phyloP scores from a whole-genome alignment of 805 yeast species.

The Pichia cephalocereana region DNA sequence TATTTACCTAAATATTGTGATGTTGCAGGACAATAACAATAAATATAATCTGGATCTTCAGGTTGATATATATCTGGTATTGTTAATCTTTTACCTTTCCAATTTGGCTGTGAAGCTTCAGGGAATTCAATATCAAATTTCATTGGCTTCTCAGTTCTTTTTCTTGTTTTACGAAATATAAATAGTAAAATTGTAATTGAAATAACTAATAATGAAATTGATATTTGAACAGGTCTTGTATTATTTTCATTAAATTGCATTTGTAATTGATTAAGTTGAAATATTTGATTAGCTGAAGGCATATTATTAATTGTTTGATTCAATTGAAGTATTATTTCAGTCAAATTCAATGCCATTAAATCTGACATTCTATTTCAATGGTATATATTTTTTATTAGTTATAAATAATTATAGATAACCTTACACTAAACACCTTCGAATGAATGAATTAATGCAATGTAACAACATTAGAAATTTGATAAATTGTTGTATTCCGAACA shows the following conservation, averaged over 20 bases:
- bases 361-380: neutral
- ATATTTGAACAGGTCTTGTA: slow-evolving; percentile 22
- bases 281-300: neutral
- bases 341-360: slow-evolving; percentile 10
- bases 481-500: too few relatives aligned
- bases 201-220: slow-evolving; percentile 21
- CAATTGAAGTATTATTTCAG: slow-evolving; percentile 16
- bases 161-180: slow-evolving; percentile 18
- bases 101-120: slow-evolving; percentile 73
- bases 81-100: slow-evolving; percentile 80
- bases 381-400: too few relatives aligned
- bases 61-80: slow-evolving; percentile 51
- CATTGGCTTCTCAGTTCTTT: slow-evolving; percentile 25
- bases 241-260: slow-evolving; percentile 4
- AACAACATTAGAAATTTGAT: too few relatives aligned
- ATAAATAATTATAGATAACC: too few relatives aligned
- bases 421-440: too few relatives aligned
- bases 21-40: slow-evolving; percentile 93
- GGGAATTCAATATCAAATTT: slow-evolving; percentile 54
- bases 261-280: neutral
- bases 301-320: slow-evolving; percentile 12
- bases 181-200: slow-evolving; percentile 16
- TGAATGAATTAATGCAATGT: too few relatives aligned
- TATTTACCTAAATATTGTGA: slow-evolving; percentile 79
- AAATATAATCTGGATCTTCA: slow-evolving; percentile 59